Evolutionary conservation across 2,329 filamentous ascomycete genomes (phyloP).

Genomic region (Fusarium pseudoanthophilum): DNA sequence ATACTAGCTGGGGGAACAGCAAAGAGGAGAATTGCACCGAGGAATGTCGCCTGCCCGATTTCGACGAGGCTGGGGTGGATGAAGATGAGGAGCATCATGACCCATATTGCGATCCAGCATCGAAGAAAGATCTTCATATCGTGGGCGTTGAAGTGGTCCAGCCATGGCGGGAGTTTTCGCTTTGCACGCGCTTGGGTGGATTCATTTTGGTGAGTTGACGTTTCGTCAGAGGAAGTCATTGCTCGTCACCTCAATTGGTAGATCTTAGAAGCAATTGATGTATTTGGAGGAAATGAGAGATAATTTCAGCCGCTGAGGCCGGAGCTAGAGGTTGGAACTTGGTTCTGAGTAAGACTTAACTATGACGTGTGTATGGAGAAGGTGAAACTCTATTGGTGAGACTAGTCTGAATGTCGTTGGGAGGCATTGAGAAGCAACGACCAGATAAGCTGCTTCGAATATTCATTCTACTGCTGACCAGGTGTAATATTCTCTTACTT

Average conservation of each 20-base stretch:
- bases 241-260: background rate
- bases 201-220: constrained; percentile 2
- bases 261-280: background rate
- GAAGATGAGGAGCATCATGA: constrained; percentile 57
- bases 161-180: constrained; percentile 46
- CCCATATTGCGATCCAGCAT: constrained; percentile 59
- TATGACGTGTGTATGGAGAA: constrained; percentile 16
- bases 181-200: background rate
- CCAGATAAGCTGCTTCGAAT: rapidly evolving
- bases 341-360: background rate
- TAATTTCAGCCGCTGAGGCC: background rate
- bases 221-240: constrained; percentile 11
- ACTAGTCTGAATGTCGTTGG: background rate
- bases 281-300: background rate
- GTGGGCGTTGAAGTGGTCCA: constrained; percentile 58
- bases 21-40: constrained; percentile 54
- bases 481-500: background rate
- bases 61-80: constrained; percentile 54
- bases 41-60: constrained; percentile 59
- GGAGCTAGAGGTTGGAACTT: background rate
- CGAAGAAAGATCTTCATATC: constrained; percentile 60
- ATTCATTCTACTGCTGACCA: background rate
- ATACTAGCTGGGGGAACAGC: constrained; percentile 59
- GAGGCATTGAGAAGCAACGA: background rate
- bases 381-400: background rate